Percentiles rank a stretch among this genome's conserved stretches.
Evolutionary conservation across 768 basidiomycete species (phyloP).

Genomic region (Psilocybe subaeruginosa): DNA sequence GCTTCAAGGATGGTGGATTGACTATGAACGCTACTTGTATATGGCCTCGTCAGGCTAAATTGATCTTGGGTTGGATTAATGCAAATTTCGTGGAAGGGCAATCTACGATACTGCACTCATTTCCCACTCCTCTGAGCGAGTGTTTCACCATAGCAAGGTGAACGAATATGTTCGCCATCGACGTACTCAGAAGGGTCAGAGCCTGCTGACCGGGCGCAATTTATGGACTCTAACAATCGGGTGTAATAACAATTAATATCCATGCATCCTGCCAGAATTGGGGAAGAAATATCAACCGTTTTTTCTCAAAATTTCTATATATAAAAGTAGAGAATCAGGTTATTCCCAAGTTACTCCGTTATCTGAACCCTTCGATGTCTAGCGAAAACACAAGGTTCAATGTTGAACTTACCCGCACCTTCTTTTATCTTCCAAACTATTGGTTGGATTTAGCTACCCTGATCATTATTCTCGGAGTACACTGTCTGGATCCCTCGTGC

Average conservation of each 20-base stretch:
- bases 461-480: neutral
- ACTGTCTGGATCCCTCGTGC: neutral
- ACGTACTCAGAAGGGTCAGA: neutral
- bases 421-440: neutral
- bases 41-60: no score
- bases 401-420: no score
- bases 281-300: neutral
- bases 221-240: neutral
- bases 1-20: no score
- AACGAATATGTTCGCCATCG: neutral
- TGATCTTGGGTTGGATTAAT: no score
- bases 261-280: neutral
- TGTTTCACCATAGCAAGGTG: neutral
- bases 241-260: no score
- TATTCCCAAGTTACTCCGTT: neutral
- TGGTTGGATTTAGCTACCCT: neutral
- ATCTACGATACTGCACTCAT: neutral
- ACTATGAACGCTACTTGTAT: neutral
- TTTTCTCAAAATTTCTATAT: neutral
- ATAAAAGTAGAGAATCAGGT: neutral
- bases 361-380: neutral
- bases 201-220: neutral
- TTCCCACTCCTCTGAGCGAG: neutral
- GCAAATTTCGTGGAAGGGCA: no score
- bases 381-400: no score